Conservation (phyloP, 169 alveolate species). For the Toxoplasma gondii region DNA sequence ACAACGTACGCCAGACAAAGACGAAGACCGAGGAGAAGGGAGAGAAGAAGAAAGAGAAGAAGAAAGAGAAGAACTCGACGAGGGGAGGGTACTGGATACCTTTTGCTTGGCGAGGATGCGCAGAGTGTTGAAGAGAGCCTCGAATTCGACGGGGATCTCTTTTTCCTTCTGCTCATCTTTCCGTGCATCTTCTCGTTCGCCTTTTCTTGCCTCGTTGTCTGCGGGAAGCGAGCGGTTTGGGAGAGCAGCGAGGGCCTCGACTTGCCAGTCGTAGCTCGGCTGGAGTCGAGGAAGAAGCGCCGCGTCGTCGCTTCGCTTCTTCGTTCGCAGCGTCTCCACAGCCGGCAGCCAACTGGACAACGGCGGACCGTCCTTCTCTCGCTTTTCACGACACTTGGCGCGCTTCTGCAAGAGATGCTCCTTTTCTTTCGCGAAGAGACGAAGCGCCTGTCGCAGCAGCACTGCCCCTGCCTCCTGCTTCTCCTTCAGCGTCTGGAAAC, state of each 20-base stretch:
- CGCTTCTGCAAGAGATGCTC: background rate
- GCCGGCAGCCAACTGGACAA: background rate
- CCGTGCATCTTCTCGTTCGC: background rate
- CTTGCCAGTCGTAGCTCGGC: background rate
- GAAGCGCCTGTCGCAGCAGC: background rate
- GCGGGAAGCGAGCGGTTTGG: background rate
- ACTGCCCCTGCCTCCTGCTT: background rate
- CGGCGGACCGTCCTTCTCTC: background rate
- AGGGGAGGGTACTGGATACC: no score
- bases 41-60: no score
- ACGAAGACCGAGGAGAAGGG: no score
- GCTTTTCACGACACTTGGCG: background rate
- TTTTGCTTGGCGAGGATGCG: background rate
- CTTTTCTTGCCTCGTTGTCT: background rate
- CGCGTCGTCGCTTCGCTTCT: no score
- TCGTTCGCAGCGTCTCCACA: background rate
- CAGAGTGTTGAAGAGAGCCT: constrained; percentile 6
- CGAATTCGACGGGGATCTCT: background rate
- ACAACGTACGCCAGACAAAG: no score
- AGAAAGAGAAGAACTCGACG: no score
- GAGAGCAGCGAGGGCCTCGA: background rate
- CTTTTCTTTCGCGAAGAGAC: background rate
- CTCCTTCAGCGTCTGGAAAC: background rate
- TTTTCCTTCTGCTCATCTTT: background rate
- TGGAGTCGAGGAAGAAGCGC: background rate